Base-by-base conservation (phyloP, 192 early-diverging fungal species). In the Fimicolochytrium jonesii region DNA sequence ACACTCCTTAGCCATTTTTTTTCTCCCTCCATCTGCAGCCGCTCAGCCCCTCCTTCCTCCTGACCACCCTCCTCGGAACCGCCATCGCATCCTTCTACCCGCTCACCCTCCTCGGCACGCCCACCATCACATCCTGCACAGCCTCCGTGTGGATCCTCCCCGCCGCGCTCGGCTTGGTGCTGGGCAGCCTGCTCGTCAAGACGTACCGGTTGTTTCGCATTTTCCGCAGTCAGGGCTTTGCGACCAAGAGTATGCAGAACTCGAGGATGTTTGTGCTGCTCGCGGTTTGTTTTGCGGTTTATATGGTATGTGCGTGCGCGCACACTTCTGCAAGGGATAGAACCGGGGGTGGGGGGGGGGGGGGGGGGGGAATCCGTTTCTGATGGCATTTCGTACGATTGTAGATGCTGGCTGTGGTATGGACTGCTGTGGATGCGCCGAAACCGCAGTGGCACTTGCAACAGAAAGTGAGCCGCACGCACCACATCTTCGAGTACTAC, bases 111-210 rank as follows among this genome's bases (percentile, higher is more conserved):
- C 17, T 64, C 13, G 49, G 61, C 0, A n/a, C 22, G 18, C 61
- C 61, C 15, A 42, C 31, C 51, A 51, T 29, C n/a, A 17, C 33
- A 10, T 15, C 61, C 15, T 64, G 61, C 36, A 20, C 41, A 4
- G 48, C 61, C 18, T 13, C 33, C 15, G 39, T 36, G 11, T 64
- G 49, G 36, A 48, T 64, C 36, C 15, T 64, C 32, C 50, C 50
- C 3, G 10, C 20, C 20, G 49, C 43, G 7, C 17, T 64, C 25
- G 32, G 34, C 15, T 37, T 54, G 0, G 61, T 52, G 4, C 22
- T 64, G 23, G 61, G 61, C 17, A 54, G 50, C 20, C n/a, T 64
- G 33, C 31, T 54, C 17, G 61, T 64, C 23, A 64, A 64, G 51
- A 61, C 59, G 4, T 34, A 26, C 30, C 59, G 59, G 28, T 48